phyloP scores from a whole-genome alignment of 768 basidiomycete genomes.

The Tremella mesenterica region DNA sequence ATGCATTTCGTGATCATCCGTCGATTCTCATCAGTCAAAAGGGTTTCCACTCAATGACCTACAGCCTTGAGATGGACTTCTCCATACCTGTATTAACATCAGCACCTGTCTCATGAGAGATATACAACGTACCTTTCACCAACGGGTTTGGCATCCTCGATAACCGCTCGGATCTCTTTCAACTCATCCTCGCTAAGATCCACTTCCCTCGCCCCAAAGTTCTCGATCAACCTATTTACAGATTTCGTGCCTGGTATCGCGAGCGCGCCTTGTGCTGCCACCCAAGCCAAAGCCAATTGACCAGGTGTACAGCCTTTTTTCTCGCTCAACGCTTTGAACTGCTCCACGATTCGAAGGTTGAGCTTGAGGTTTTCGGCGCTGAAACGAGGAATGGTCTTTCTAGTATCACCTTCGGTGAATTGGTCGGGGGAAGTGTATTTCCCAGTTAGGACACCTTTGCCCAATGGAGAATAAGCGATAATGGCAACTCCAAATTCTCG shows the following conservation, averaged over 20 bases:
- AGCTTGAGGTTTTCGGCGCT: constrained; percentile 42
- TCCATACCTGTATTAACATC: no score
- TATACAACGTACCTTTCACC: constrained; percentile 13
- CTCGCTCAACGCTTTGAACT: constrained; percentile 40
- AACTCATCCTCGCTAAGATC: constrained; percentile 31
- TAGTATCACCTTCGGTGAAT: constrained; percentile 36
- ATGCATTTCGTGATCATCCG: background rate
- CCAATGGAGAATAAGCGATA: constrained; percentile 48
- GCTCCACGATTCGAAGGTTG: constrained; percentile 44
- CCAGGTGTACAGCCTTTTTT: constrained; percentile 42
- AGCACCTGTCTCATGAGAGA: background rate
- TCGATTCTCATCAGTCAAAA: no score
- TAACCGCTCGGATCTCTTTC: constrained; percentile 30
- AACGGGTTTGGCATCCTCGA: constrained; percentile 32
- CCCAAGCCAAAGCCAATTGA: constrained; percentile 46
- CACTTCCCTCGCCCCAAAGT: constrained; percentile 30
- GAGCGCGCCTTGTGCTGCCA: constrained; percentile 38
- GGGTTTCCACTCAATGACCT: no score
- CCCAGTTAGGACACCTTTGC: constrained; percentile 45
- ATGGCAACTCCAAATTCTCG: constrained; percentile 48
- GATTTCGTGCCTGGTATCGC: constrained; percentile 41
- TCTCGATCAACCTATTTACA: constrained; percentile 33
- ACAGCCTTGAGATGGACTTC: no score
- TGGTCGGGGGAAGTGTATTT: constrained; percentile 15
- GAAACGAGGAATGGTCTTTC: constrained; percentile 41